Base-by-base conservation (phyloP, 768 basidiomycete genomes). In the Tulasnella sp. region DNA sequence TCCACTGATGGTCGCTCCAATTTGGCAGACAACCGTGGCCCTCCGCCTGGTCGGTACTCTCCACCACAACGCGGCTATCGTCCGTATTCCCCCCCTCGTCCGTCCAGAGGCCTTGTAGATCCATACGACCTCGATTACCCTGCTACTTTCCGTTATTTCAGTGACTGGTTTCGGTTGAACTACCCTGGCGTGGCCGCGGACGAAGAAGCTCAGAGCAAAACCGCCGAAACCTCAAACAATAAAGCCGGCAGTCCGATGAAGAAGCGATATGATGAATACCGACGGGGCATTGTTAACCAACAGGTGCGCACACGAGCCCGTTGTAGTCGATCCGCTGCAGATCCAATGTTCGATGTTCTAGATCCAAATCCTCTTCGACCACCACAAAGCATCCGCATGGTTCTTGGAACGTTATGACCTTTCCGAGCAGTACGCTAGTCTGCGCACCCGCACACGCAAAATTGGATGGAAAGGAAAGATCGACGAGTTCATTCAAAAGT, bases 331-430 rank as follows among this genome's bases (percentile, higher is more conserved):
- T n/a, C n/a, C n/a, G 17, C 43, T 23, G 14, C 40, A 62, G 36
- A 15, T 14, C 53, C 6, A 32, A 31, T 29, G 11, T n/a, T 45
- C 4, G n/a, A 34, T 61, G 45, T 53, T 29, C 68, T 77, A 97
- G 92, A 81, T 94, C 66, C 88, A 89, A 74, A 85, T 86, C 57
- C 85, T 97, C 78, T 96, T 90, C 77, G 86, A 96, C 32, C 86
- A 90, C 70, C 93, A 97, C 74, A 80, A 83, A 71, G 84, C 85
- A 66, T 89, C 88, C n/a, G 84, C 90, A 12, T 97, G 93, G 93
- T 97, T 96, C 74, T 80, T 82, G 56, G 93, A 97, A 75, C 88
- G 89, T 69, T 97, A 97, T 73, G 88, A 91, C 60, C 84, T 84
- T 57, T 70, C 80, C 39, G 74, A 79, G 50, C 84, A 88, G 64